Percentiles rank a stretch among this genome's conserved stretches.
phyloP scores from a whole-genome alignment of 2,329 filamentous ascomycete species.

The Exophiala dermatitidis region DNA sequence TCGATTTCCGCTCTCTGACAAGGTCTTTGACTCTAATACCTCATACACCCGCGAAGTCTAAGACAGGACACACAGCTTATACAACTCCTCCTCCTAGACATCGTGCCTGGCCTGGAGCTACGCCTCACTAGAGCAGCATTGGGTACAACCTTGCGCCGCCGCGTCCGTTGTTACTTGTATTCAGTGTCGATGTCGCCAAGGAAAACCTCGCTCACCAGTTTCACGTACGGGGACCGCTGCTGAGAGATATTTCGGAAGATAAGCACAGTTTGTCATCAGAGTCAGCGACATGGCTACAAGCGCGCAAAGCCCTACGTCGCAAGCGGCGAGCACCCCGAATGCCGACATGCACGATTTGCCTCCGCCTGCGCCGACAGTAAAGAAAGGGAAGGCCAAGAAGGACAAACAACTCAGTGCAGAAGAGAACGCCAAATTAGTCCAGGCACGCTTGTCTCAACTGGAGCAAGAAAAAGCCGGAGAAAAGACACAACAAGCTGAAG shows the following conservation, averaged over 20 bases:
- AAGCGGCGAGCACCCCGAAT: constrained; percentile 35
- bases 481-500: constrained; percentile 92
- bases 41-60: background rate
- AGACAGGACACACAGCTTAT: background rate
- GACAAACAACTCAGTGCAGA: constrained; percentile 79
- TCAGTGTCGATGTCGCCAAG: background rate
- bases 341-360: constrained; percentile 38
- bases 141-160: constrained; percentile 1
- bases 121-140: background rate
- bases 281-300: constrained; percentile 18
- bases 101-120: too few relatives aligned
- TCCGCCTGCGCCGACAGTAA: constrained; percentile 45
- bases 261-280: background rate
- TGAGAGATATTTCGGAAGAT: constrained; percentile 2
- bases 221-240: background rate
- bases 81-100: too few relatives aligned
- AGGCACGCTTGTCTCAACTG: constrained; percentile 88
- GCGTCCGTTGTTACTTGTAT: constrained; percentile 4
- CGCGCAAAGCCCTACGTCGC: constrained; percentile 27
- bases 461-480: constrained; percentile 89
- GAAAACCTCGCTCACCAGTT: constrained; percentile 5
- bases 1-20: background rate
- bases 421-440: constrained; percentile 84
- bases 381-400: constrained; percentile 63
- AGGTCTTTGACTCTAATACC: background rate